Base-by-base conservation (phyloP, 371 early-diverging fungal species). In the Sporodiniella umbellata region DNA sequence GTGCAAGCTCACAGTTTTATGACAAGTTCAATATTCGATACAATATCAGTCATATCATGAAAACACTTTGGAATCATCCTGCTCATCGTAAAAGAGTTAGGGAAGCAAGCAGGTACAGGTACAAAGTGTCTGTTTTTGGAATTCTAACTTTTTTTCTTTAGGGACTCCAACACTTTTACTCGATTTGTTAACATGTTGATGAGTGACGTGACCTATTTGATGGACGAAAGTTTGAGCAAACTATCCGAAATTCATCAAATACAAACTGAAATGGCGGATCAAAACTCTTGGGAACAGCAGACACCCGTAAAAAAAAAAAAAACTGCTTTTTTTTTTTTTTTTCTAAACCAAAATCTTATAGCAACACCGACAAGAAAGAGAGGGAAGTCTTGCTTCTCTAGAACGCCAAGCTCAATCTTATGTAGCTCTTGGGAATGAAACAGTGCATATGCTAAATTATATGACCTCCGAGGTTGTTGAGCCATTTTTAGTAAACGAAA, bases 11-110 rank as follows among this genome's bases (percentile, higher is more conserved):
- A 0, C 95, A 95, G 58, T 98, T 98, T 64, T 98, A 96, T 60
- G 99, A 98, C 69, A 98, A 98, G 70, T 96, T 97, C 77, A 95
- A 90, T 62, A 93, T 94, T 54, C 88, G 99, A 25, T 96, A 96
- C 77, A 87, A 96, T 52, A 94, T 97, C 45, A 88, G 92, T n/a
- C 91, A 94, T 60, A 85, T 95, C 10, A 80, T 97, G 67, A 91
- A 94, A 60, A 70, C 79, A 5, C 74, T 95, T 11, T 96, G 97
- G 95, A 72, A 69, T 0, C 86, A 93, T 44, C 80, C 77, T 25
- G 64, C 64, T 40, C 83, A 86, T 62, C 79, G 80, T 18, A 62
- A 68, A n/a, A 75, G 72, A 53, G 61, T 86, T 26, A 67, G 68
- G 44, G 68, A 69, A 26, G 79, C 81, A 55, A 85, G 87, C 75